Conservation (phyloP, 2,329 filamentous ascomycete genomes). For the Xylogone sp. region DNA sequence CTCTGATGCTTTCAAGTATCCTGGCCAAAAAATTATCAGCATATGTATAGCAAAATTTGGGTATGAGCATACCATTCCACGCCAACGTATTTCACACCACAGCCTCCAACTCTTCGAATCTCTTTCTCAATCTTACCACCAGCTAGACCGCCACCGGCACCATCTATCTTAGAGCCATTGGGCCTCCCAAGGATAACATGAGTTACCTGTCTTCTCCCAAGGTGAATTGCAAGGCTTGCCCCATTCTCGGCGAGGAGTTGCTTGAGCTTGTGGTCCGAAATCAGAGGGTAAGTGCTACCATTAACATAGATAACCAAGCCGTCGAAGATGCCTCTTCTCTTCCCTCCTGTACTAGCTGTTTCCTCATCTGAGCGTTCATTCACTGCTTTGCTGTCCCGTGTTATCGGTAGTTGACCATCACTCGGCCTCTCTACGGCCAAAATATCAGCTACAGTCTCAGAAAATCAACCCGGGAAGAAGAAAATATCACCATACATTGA, state of each 20-base stretch:
- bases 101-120: conserved; percentile 62
- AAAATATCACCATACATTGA: neutral
- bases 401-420: too few relatives aligned
- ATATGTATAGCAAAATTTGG: neutral
- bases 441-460: neutral
- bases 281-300: conserved; percentile 73
- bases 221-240: conserved; percentile 63
- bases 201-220: conserved; percentile 72
- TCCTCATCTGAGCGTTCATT: conserved; percentile 43
- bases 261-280: conserved; percentile 86
- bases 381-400: conserved; percentile 30
- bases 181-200: conserved; percentile 77
- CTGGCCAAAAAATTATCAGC: conserved; percentile 37
- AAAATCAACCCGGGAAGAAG: neutral
- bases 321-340: conserved; percentile 52
- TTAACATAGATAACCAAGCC: conserved; percentile 80
- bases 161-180: conserved; percentile 36
- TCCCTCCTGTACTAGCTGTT: conserved; percentile 34
- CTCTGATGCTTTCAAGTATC: conserved; percentile 80
- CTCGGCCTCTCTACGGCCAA: neutral
- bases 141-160: conserved; percentile 71
- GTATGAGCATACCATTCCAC: conserved; percentile 77
- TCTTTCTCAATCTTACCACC: conserved; percentile 79
- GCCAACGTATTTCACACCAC: conserved; percentile 72
- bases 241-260: conserved; percentile 72